phyloP scores from a whole-genome alignment of 345 rosid species.

The Salix suchowensis region DNA sequence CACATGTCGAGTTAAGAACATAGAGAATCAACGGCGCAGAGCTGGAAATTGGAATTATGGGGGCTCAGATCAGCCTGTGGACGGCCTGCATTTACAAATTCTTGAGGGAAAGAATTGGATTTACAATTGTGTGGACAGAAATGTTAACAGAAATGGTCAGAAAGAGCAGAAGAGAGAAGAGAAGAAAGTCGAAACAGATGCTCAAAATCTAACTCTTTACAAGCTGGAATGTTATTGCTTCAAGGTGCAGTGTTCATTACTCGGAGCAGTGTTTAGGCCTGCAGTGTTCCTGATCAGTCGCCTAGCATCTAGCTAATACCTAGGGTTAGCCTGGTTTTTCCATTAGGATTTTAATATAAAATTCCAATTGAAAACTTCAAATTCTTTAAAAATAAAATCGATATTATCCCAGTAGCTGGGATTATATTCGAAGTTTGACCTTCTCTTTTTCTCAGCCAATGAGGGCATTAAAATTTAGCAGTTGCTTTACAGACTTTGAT shows the following conservation, averaged over 20 bases:
- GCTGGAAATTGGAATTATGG: not conserved
- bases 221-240: not conserved
- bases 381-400: no score
- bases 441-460: no score
- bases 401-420: no score
- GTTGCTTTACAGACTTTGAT: not conserved
- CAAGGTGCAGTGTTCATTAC: not conserved
- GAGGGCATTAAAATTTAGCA: not conserved
- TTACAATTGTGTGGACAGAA: not conserved
- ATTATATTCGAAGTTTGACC: no score
- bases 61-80: not conserved
- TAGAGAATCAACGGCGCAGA: not conserved
- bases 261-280: not conserved
- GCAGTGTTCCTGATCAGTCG: not conserved
- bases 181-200: not conserved
- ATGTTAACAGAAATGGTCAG: not conserved
- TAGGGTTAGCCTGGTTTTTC: not conserved
- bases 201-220: not conserved
- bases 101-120: not conserved
- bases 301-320: not conserved
- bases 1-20: no score
- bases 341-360: not conserved
- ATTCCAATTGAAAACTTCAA: no score
- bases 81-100: not conserved
- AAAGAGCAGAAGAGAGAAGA: not conserved